Conservation (phyloP, 2,329 filamentous ascomycete species). For the Diaporthe citriasiana region DNA sequence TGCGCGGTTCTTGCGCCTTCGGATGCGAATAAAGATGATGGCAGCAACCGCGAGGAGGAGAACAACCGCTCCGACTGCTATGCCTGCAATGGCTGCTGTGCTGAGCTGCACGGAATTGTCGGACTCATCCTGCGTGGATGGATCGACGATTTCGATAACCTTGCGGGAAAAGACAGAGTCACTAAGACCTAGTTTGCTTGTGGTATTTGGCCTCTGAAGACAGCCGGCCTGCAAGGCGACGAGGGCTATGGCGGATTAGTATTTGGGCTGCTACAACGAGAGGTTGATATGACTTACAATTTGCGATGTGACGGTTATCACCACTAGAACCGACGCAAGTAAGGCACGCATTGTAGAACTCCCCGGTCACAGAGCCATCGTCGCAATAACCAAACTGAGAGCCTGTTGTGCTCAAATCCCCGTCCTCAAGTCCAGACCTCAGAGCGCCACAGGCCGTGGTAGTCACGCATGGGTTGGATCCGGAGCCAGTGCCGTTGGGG, state of each 20-base stretch:
- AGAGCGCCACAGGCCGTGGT: slow-evolving; percentile 65
- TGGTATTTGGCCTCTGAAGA: slow-evolving; percentile 58
- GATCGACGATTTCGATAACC: slow-evolving; percentile 43
- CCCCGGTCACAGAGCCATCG: slow-evolving; percentile 54
- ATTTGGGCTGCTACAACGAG: not conserved
- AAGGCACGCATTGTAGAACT: slow-evolving; percentile 57
- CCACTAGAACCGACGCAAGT: slow-evolving; percentile 61
- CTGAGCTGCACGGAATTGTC: slow-evolving; percentile 8
- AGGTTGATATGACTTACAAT: slow-evolving; percentile 57
- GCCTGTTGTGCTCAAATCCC: slow-evolving; percentile 46
- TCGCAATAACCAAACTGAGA: slow-evolving; percentile 43
- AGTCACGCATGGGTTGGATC: slow-evolving; percentile 65
- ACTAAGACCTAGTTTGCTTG: slow-evolving; percentile 56
- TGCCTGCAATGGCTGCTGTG: slow-evolving; percentile 56
- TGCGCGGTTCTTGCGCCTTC: slow-evolving; percentile 59
- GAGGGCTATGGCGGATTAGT: slow-evolving; percentile 56
- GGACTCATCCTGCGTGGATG: not conserved
- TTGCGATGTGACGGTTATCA: slow-evolving; percentile 60
- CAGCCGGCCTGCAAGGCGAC: slow-evolving; percentile 67
- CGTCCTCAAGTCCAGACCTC: slow-evolving; percentile 56
- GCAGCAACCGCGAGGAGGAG: slow-evolving; percentile 54
- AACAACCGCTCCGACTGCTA: slow-evolving; percentile 56
- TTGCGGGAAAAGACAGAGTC: slow-evolving; percentile 60
- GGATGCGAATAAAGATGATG: slow-evolving; percentile 60
- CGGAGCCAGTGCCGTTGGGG: slow-evolving; percentile 61